Evolutionary conservation across 164 flowering plant species (phyloP).

Genomic region (Taxillus chinensis): DNA sequence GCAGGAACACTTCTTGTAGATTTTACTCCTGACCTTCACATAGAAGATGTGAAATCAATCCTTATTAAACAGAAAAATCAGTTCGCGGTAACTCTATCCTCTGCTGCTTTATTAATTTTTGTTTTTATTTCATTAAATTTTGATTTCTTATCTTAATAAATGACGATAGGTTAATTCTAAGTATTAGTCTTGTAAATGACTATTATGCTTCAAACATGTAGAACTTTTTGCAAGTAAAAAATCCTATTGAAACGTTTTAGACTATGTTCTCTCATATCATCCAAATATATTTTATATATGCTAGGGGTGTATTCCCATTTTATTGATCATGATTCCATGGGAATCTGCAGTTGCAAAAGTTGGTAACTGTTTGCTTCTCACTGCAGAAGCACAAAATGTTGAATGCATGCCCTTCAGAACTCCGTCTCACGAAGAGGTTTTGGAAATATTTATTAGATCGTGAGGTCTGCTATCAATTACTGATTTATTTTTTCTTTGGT

Average conservation of each 20-base stretch:
- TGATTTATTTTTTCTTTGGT: background rate
- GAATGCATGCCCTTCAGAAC: slow-evolving; percentile 63
- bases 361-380: too few relatives aligned
- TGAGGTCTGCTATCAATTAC: slow-evolving; percentile 37
- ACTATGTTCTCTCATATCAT: too few relatives aligned
- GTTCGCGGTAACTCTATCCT: slow-evolving; percentile 38
- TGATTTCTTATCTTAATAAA: background rate
- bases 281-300: too few relatives aligned
- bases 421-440: slow-evolving; percentile 74
- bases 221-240: too few relatives aligned
- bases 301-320: too few relatives aligned
- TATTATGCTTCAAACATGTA: too few relatives aligned
- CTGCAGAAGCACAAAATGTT: slow-evolving; percentile 72
- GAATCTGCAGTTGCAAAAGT: too few relatives aligned
- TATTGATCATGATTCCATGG: too few relatives aligned
- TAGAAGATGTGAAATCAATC: slow-evolving; percentile 55
- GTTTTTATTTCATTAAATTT: background rate
- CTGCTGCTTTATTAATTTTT: background rate
- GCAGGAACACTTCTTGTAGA: slow-evolving; percentile 73
- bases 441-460: slow-evolving; percentile 81
- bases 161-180: too few relatives aligned
- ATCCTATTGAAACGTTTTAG: too few relatives aligned
- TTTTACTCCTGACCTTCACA: slow-evolving; percentile 62
- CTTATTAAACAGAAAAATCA: slow-evolving; percentile 48
- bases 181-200: too few relatives aligned